These are phyloP conservation scores for Ogataea kodamae DNA, from an alignment of 805 yeast species.

Conservation along the genomic window DNA sequence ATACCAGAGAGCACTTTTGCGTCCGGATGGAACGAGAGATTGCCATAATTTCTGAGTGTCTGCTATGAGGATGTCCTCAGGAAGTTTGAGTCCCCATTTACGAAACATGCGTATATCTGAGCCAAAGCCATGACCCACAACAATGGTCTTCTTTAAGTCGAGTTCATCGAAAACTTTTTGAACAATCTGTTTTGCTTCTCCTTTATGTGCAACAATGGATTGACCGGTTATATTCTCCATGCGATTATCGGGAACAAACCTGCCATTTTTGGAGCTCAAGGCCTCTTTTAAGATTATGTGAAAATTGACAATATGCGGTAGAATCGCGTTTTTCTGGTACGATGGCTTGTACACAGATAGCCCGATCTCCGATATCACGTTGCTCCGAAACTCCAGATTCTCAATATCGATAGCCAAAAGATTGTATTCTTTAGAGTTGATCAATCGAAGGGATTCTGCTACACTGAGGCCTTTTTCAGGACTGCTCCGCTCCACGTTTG, in stretches of 20 bases:
- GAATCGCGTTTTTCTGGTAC: constrained; percentile 26
- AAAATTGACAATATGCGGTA: constrained; percentile 31
- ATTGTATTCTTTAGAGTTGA: constrained; percentile 19
- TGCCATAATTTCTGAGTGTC: constrained; percentile 31
- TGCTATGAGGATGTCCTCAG: constrained; percentile 21
- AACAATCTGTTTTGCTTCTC: constrained; percentile 17
- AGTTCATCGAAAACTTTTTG: constrained; percentile 13
- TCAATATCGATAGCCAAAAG: constrained; percentile 32
- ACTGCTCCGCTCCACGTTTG: not conserved
- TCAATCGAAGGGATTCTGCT: constrained; percentile 25
- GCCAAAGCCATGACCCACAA: constrained; percentile 31
- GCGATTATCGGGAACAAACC: constrained; percentile 30
- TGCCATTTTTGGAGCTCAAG: constrained; percentile 18
- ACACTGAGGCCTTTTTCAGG: constrained; percentile 10
- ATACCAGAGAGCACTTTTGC: constrained; percentile 22
- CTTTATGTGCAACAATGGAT: constrained; percentile 21
- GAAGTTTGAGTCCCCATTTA: constrained; percentile 16
- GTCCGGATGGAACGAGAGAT: constrained; percentile 15
- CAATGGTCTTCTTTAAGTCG: constrained; percentile 15
- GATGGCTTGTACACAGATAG: constrained; percentile 30
- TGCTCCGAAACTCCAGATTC: constrained; percentile 12
- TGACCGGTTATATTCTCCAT: constrained; percentile 28
- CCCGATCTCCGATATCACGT: constrained; percentile 30
- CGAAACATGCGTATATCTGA: constrained; percentile 27
- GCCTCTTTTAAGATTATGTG: constrained; percentile 29